phyloP scores from a whole-genome alignment of 768 basidiomycete species.

The Phaeolepiota aurea region DNA sequence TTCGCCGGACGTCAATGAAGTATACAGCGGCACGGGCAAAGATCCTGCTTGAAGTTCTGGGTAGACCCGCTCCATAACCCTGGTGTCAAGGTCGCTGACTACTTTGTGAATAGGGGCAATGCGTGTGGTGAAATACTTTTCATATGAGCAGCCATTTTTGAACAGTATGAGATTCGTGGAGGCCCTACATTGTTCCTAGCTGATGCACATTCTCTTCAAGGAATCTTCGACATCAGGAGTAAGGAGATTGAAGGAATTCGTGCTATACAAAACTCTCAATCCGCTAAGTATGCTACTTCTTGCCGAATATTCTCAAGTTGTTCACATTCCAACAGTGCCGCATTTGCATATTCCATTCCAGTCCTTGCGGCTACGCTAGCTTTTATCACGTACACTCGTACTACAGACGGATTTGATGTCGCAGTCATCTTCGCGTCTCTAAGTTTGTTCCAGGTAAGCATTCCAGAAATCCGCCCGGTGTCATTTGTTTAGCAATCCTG shows the following conservation, averaged over 20 bases:
- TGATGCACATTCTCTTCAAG: constrained; percentile 19
- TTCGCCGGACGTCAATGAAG: constrained; percentile 46
- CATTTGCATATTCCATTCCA: constrained; percentile 50
- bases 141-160: constrained; percentile 62
- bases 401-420: constrained; percentile 46
- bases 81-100: neutral
- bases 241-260: constrained; percentile 49
- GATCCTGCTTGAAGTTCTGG: constrained; percentile 56
- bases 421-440: constrained; percentile 64
- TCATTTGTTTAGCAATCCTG: constrained; percentile 1
- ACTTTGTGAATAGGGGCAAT: constrained; percentile 34
- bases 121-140: constrained; percentile 73
- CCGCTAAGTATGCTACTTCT: constrained; percentile 41
- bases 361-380: constrained; percentile 59
- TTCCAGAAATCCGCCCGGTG: too few relatives aligned
- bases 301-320: constrained; percentile 1
- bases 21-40: constrained; percentile 60
- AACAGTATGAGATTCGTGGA: constrained; percentile 28
- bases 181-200: neutral
- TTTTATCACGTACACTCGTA: constrained; percentile 57
- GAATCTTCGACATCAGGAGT: constrained; percentile 42
- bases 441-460: constrained; percentile 43
- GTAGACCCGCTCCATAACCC: constrained; percentile 17
- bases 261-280: constrained; percentile 51
- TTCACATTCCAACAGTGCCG: constrained; percentile 26